Percentiles rank a stretch among this genome's conserved stretches.
Conservation (phyloP, 2,329 filamentous ascomycete species). For the Ceratocystis papillata region DNA sequence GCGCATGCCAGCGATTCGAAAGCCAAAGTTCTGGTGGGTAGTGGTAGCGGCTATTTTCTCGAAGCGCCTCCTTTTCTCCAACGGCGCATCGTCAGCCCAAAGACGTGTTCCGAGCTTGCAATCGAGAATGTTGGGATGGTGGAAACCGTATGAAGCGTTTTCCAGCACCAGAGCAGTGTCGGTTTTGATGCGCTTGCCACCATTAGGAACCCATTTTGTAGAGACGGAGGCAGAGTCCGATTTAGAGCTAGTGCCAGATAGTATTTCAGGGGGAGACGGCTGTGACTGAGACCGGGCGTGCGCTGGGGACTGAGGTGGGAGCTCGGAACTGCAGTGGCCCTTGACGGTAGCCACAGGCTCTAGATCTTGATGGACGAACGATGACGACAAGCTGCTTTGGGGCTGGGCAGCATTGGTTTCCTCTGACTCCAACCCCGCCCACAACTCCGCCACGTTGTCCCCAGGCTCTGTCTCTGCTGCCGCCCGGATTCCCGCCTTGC, state of each 20-base stretch:
- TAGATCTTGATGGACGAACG: neutral
- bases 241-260: neutral
- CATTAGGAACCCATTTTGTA: constrained; percentile 39
- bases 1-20: constrained; percentile 55
- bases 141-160: constrained; percentile 72
- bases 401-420: neutral
- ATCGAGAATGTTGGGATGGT: constrained; percentile 79
- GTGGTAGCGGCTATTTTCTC: constrained; percentile 48
- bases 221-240: constrained; percentile 14
- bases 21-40: constrained; percentile 50
- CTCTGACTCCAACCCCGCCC: neutral
- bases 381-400: neutral
- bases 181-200: constrained; percentile 56
- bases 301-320: neutral
- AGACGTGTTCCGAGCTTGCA: constrained; percentile 79
- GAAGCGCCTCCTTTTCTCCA: constrained; percentile 49
- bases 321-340: neutral
- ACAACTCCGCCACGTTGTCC: neutral
- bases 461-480: neutral
- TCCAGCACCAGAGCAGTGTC: constrained; percentile 73
- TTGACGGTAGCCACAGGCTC: neutral
- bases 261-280: neutral
- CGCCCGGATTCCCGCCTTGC: constrained; percentile 32
- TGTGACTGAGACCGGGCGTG: neutral
- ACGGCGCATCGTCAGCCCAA: constrained; percentile 64